These are phyloP conservation scores for Trypanosoma boissoni DNA, from an alignment of 208 protist genomes.

Conservation along the genomic window DNA sequence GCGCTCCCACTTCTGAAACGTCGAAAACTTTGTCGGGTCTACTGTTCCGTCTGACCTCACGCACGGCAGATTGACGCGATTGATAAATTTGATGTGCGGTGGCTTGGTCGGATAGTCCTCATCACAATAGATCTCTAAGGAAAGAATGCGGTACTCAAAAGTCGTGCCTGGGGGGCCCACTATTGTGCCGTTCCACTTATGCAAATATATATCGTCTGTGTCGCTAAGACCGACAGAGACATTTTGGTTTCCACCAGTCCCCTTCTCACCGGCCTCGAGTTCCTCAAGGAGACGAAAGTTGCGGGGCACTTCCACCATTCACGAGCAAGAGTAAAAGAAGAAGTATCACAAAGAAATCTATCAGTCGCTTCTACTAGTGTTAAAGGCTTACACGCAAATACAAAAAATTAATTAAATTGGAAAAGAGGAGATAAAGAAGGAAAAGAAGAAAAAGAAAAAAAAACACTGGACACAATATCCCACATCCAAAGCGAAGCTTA, in stretches of 20 bases:
- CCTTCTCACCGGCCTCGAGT: slow-evolving; percentile 91
- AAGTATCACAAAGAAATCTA: no score
- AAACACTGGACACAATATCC: slow-evolving; percentile 10
- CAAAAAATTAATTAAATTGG: no score
- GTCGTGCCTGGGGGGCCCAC: slow-evolving; percentile 82
- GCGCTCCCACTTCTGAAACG: slow-evolving; percentile 83
- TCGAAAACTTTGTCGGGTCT: slow-evolving; percentile 57
- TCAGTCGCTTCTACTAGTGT: no score
- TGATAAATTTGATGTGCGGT: slow-evolving; percentile 83
- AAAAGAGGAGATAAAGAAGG: slow-evolving; percentile 3
- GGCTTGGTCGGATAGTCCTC: slow-evolving; percentile 86
- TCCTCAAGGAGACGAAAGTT: slow-evolving; percentile 91
- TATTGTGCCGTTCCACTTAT: slow-evolving; percentile 92
- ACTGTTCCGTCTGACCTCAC: slow-evolving; percentile 77
- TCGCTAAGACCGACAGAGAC: slow-evolving; percentile 87
- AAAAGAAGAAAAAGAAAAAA: slow-evolving; percentile 26
- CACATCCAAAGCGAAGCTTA: neutral
- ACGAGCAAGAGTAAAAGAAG: no score
- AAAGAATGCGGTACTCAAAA: slow-evolving; percentile 90
- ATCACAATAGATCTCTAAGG: slow-evolving; percentile 86
- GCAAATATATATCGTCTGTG: slow-evolving; percentile 88
- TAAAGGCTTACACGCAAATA: no score
- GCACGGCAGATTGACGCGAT: slow-evolving; percentile 84
- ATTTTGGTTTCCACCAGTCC: slow-evolving; percentile 80
- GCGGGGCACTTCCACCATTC: slow-evolving; percentile 89